Base-by-base conservation (phyloP, 2,329 filamentous ascomycete genomes). In the Colletotrichum higginsianum region DNA sequence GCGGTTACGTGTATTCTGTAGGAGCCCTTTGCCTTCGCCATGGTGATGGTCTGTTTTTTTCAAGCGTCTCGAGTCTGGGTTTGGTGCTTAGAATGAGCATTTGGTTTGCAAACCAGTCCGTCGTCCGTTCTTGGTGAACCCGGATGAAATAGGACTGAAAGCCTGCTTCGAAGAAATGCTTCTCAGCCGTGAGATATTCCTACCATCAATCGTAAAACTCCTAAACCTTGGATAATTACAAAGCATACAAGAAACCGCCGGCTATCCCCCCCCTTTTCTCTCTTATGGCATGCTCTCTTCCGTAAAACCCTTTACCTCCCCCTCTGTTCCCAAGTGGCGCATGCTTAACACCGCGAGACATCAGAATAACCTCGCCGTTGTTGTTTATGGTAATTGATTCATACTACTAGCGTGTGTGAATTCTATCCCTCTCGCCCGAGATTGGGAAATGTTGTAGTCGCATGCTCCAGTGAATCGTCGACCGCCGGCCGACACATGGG, bases 181-280 rank as follows among this genome's bases (percentile, higher is more conserved):
- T 49, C 38, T 53, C 38, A 18, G 12, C 49, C 49, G 55, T 42
- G 23, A 44, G 15, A 55, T 63, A 46, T 55, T 55, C 61, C 49
- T 53, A 55, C 38, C 61, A 44, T 53, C 16, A 55, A 38, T 35
- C 49, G 38, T 55, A 53, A 63, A 55, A 63, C 49, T 21, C 49
- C 61, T 12, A 44, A 15, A 49, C 35, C 38, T 26, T 23, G 35
- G 38, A 21, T 35, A 13, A 44, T 63, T 55, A 42, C 23, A 46
- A 63, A 35, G 21, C 49, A 63, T 63, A 63, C 61, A 63, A 63
- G 38, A 63, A 63, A 21, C 35, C n/a, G 46, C 35, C n/a, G 46
- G 47, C 47, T 52, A 18, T 13, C n/a, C 47, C 23, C 8, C 42
- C 35, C 21, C 35, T 52, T 21, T n/a, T 18, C 16, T 42, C 21